Evolutionary conservation across 345 rosid species (phyloP).

Genomic region (Turnera subulata): DNA sequence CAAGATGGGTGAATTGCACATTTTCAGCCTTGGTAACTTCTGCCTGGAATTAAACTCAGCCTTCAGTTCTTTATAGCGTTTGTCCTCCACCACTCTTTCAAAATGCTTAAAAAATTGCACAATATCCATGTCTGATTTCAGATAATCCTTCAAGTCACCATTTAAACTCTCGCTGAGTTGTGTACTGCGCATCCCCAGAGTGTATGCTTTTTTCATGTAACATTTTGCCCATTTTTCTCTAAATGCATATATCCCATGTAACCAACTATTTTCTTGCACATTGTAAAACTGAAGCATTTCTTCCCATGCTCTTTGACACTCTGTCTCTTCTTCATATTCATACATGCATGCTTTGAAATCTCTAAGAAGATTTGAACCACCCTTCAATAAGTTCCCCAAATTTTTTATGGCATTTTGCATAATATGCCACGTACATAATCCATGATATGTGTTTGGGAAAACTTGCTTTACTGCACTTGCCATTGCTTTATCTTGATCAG

Average conservation of each 20-base stretch:
- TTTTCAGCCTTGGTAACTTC: not conserved
- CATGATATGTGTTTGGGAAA: no score
- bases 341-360: slow-evolving; percentile 1
- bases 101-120: not conserved
- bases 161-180: slow-evolving; percentile 4
- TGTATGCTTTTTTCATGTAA: no score
- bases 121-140: not conserved
- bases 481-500: not conserved
- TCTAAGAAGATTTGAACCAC: slow-evolving; percentile 1
- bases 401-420: not conserved
- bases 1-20: not conserved
- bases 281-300: not conserved
- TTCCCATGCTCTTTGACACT: not conserved
- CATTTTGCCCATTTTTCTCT: slow-evolving; percentile 1
- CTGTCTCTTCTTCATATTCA: not conserved
- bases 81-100: not conserved
- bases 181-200: slow-evolving; percentile 2
- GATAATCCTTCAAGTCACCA: slow-evolving; percentile 3
- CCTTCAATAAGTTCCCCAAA: slow-evolving; percentile 2
- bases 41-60: slow-evolving; percentile 3
- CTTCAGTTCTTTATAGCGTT: not conserved
- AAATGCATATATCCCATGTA: not conserved
- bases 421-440: no score
- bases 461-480: not conserved
- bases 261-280: not conserved